Evolutionary conservation across 108 stramenopile species (phyloP).

Genomic region (Epithemia pelagica): DNA sequence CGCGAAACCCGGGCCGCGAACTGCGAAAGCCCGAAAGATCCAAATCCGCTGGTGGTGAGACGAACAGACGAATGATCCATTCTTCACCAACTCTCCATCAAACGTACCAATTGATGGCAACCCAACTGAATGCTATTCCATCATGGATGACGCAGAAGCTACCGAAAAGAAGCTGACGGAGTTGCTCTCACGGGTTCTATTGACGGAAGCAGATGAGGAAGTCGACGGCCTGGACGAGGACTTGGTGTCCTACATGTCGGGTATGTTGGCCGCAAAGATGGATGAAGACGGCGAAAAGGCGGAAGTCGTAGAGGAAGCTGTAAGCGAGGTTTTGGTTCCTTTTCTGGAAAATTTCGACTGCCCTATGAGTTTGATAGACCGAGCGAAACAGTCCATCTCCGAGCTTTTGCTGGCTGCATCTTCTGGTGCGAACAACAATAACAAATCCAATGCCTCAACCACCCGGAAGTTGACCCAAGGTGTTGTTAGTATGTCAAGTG

Average conservation of each 20-base stretch:
- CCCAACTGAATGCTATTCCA: too few species aligned
- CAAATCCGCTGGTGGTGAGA: too few species aligned
- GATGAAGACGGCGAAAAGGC: constrained; percentile 6
- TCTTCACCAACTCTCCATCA: too few species aligned
- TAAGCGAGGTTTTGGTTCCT: constrained; percentile 56
- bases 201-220: neutral
- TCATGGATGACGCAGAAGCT: neutral
- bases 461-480: constrained; percentile 58
- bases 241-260: constrained; percentile 59
- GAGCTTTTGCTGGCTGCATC: constrained; percentile 8
- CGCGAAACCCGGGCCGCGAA: too few species aligned
- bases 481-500: constrained; percentile 60
- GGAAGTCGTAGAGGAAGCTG: constrained; percentile 16
- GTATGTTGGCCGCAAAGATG: constrained; percentile 35
- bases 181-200: neutral
- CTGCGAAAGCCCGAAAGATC: too few species aligned
- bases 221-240: constrained; percentile 34
- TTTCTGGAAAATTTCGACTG: constrained; percentile 60
- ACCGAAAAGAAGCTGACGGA: neutral
- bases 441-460: neutral
- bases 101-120: too few species aligned
- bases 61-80: too few species aligned
- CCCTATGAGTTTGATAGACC: constrained; percentile 28
- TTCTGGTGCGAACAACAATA: neutral
- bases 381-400: constrained; percentile 30